Base-by-base conservation (phyloP, 352 stramenopile genomes). In the Globisporangium spiculum region DNA sequence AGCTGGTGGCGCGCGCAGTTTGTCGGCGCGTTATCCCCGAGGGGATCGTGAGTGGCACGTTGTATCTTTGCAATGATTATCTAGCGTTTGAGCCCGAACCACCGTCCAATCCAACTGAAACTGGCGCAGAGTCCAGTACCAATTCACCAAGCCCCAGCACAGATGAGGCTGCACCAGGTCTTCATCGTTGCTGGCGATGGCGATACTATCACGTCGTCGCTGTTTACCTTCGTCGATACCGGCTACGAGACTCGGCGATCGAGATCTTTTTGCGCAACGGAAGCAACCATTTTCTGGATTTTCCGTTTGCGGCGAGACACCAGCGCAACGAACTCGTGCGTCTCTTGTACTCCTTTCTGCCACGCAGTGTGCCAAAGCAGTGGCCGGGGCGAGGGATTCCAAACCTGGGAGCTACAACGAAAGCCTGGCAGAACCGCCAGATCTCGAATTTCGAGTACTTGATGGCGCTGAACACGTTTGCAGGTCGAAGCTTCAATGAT, bases 371-470 rank as follows among this genome's bases (percentile, higher is more conserved):
- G 0, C 79, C 87, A 0, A 95, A 95, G 60, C 89, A 95, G 14
- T 93, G 84, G 86, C 88, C 89, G 1, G 84, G 83, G 1, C 79
- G 83, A 22, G 68, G 78, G 0, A 72, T 88, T 26, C 71, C 78
- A 5, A 80, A 79, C 58, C 67, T 94, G 8, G 67, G 72, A 1
- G 52, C 77, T 0, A 90, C 77, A 3, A 94, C 84, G 0, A 92
- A 91, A 65, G 88, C 87, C 2, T 96, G 89, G 89, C 87, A 95
- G 67, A 86, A 75, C 50, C 80, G 85, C 4, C 74, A 90, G 41
- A 82, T 95, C 54, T 93, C 81, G 44, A 96, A 96, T 30, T 99
- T 98, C 66, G 98, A 99, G 59, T 99, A 99, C 73, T 73, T 99
- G 20, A 98, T 99, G 77, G 89, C 96, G 34, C 75, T 98, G 5